Base-by-base conservation (phyloP, 768 basidiomycete genomes). In the Auriscalpium microsporum region DNA sequence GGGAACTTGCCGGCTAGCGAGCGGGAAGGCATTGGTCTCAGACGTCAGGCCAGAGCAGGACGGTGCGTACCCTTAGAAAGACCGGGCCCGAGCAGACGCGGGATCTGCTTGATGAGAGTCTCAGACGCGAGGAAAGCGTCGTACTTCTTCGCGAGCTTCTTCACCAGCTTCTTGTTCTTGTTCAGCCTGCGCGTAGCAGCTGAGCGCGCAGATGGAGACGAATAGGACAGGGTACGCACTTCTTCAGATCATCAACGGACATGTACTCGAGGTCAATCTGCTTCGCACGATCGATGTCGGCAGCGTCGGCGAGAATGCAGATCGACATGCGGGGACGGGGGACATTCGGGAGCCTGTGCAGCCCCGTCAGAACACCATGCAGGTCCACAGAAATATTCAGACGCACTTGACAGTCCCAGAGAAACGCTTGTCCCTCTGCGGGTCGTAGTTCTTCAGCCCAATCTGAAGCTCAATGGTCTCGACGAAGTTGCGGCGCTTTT, bases 101-200 rank as follows among this genome's bases (percentile, higher is more conserved):
- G 96, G 58, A 99, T 98, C 78, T 97, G 95, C 81, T 96, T 98
- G 82, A 99, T 97, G 64, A 99, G 81, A 58, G 91, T 76, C 73
- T 99, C 96, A 56, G 96, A 98, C 37, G 95, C 83, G 63, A 99
- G 78, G 87, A 99, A 99, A 57, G 95, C 94, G 66, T 99, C 94
- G 78, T 97, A 94, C 73, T 97, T 97, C 81, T 98, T 97, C 63
- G 95, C 95, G 64, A 98, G 90, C 79, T 96, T 96, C 82, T 98
- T 99, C 69, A 98, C 96, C 59, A 99, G 90, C 78, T 99, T 99
- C 82, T 99, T 98, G 84, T 98, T 99, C 79, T 96, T 95, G 87
- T 95, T 96, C 62, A 97, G 82, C 75, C 90, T 92, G 48, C 48
- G 55, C 56, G n/a, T 50, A 10, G 33, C 38, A 17, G 42, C 49